phyloP scores from a whole-genome alignment of 139 green algal species.

The Closterium sp. region DNA sequence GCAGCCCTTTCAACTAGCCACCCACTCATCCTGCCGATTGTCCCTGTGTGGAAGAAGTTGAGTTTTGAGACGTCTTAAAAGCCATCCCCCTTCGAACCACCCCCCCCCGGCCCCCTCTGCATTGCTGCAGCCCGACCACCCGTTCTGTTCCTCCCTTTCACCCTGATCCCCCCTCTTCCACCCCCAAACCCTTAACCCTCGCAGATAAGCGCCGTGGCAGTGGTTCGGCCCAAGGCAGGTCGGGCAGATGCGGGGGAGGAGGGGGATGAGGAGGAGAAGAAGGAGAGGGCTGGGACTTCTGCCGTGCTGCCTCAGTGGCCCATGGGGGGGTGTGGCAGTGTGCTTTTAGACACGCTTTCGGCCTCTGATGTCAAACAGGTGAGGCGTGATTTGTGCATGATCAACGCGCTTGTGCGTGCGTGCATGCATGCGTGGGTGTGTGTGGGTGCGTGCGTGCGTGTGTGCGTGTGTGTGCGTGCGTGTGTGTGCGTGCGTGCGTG shows the following conservation, averaged over 20 bases:
- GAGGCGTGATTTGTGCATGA: neutral
- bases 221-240: too few relatives aligned
- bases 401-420: neutral
- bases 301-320: neutral
- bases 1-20: too few relatives aligned
- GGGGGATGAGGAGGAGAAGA: neutral
- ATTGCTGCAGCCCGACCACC: neutral
- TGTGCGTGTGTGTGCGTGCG: too few relatives aligned
- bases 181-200: neutral
- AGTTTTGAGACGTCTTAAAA: too few relatives aligned
- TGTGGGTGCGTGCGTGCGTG: too few relatives aligned
- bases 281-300: neutral
- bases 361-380: neutral
- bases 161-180: neutral
- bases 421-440: neutral
- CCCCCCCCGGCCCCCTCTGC: too few relatives aligned
- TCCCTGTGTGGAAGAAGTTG: too few relatives aligned
- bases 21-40: too few relatives aligned
- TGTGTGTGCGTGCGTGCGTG: too few relatives aligned
- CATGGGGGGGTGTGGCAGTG: neutral
- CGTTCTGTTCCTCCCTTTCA: neutral
- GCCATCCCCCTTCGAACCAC: too few relatives aligned
- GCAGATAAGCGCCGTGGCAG: too few relatives aligned
- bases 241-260: too few relatives aligned
- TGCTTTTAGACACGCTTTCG: neutral